Conservation (phyloP, 2,329 filamentous ascomycete species). For the Cercospora sp. region DNA sequence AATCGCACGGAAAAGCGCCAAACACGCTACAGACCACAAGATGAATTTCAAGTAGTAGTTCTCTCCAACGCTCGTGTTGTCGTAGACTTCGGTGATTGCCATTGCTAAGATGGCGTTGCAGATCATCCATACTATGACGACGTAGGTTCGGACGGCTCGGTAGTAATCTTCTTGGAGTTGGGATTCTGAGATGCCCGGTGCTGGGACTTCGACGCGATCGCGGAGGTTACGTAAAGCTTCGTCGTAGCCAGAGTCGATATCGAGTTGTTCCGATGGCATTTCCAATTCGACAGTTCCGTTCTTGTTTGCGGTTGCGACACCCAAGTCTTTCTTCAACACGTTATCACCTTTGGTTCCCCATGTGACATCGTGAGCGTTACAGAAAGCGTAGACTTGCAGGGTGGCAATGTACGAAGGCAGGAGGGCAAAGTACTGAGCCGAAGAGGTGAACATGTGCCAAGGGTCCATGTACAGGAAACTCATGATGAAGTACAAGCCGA, state of each 20-base stretch:
- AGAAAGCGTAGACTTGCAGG: constrained; percentile 96
- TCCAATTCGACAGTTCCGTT: constrained; percentile 83
- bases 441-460: constrained; percentile 97
- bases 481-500: constrained; percentile 95
- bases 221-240: constrained; percentile 94
- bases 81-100: constrained; percentile 85
- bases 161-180: constrained; percentile 99
- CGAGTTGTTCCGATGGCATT: constrained; percentile 96
- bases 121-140: constrained; percentile 94
- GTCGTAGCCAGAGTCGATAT: constrained; percentile 97
- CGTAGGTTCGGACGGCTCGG: constrained; percentile 93
- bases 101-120: constrained; percentile 91
- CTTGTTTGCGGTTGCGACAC: constrained; percentile 70
- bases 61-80: constrained; percentile 65
- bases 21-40: constrained; percentile 81
- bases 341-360: constrained; percentile 99
- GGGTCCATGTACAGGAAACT: constrained; percentile 95
- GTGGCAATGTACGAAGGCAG: constrained; percentile 95
- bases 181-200: constrained; percentile 62
- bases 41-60: constrained; percentile 94
- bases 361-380: constrained; percentile 97
- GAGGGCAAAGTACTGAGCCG: constrained; percentile 87
- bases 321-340: constrained; percentile 86
- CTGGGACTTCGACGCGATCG: constrained; percentile 81
- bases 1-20: constrained; percentile 85